Conservation (phyloP, 2,329 filamentous ascomycete species). For the Talaromyces atroroseus region DNA sequence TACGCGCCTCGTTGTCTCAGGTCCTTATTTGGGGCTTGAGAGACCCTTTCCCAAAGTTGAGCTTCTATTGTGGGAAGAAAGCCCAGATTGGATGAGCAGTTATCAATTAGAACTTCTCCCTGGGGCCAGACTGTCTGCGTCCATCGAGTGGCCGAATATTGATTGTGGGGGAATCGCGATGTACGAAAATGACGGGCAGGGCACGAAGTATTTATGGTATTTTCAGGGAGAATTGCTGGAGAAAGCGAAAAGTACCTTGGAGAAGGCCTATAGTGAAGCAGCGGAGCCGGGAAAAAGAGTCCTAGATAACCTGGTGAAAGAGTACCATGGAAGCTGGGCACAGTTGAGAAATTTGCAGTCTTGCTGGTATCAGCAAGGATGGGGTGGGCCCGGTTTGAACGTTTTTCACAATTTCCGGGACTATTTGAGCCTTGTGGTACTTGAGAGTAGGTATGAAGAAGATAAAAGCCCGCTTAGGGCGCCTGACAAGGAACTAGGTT, state of each 20-base stretch:
- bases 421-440: conserved; percentile 7
- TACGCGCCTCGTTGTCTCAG: background rate
- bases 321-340: conserved; percentile 8
- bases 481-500: too few species aligned
- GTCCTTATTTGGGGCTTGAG: background rate
- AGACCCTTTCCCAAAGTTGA: background rate
- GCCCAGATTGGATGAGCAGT: background rate
- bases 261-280: background rate
- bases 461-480: conserved; percentile 5
- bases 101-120: conserved; percentile 5
- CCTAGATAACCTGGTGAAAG: background rate
- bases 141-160: background rate
- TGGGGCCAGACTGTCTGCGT: background rate
- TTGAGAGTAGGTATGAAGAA: conserved; percentile 8
- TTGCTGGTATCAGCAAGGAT: conserved; percentile 9
- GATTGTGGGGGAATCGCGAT: conserved; percentile 1
- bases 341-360: background rate
- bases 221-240: background rate
- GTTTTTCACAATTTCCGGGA: conserved; percentile 7
- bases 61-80: background rate
- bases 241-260: background rate
- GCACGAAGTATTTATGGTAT: conserved; percentile 8
- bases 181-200: conserved; percentile 6
- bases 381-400: background rate
- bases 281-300: conserved; percentile 1